phyloP scores from a whole-genome alignment of 345 rosid genomes.

The Hibiscus trionum region DNA sequence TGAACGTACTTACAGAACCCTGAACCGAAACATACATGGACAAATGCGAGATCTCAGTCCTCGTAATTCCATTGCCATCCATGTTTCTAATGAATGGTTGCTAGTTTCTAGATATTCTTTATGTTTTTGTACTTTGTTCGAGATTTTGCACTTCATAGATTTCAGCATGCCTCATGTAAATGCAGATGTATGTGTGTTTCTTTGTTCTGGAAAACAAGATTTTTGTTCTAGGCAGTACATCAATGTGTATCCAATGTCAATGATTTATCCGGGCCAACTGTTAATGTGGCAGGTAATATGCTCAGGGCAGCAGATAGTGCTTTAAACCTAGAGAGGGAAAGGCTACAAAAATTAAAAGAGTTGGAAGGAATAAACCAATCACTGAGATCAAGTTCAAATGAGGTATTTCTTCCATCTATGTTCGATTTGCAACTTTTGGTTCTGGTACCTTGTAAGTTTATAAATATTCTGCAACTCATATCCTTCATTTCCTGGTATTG shows the following conservation, averaged over 20 bases:
- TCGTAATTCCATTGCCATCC: background rate
- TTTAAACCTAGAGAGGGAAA: slow-evolving; percentile 51
- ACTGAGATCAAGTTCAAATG: slow-evolving; percentile 34
- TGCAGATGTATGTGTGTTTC: background rate
- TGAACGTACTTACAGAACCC: background rate
- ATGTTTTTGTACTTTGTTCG: background rate
- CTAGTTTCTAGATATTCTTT: background rate
- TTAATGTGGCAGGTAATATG: slow-evolving; percentile 33
- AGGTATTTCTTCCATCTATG: slow-evolving; percentile 34
- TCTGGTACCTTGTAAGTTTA: background rate
- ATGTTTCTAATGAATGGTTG: background rate
- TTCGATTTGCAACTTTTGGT: background rate
- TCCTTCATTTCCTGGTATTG: background rate
- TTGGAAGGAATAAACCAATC: slow-evolving; percentile 39
- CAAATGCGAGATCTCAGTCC: background rate
- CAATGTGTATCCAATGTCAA: background rate
- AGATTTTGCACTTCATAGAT: background rate
- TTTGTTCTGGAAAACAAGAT: background rate
- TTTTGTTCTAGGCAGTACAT: slow-evolving; percentile 1
- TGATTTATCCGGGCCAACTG: background rate
- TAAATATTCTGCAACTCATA: background rate
- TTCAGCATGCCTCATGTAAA: background rate
- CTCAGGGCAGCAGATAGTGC: slow-evolving; percentile 67
- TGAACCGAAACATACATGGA: background rate
- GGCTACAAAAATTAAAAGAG: slow-evolving; percentile 59